These are phyloP conservation scores for Chaetomium olivaceum DNA, from an alignment of 2,329 filamentous ascomycete genomes.

Conservation along the genomic window DNA sequence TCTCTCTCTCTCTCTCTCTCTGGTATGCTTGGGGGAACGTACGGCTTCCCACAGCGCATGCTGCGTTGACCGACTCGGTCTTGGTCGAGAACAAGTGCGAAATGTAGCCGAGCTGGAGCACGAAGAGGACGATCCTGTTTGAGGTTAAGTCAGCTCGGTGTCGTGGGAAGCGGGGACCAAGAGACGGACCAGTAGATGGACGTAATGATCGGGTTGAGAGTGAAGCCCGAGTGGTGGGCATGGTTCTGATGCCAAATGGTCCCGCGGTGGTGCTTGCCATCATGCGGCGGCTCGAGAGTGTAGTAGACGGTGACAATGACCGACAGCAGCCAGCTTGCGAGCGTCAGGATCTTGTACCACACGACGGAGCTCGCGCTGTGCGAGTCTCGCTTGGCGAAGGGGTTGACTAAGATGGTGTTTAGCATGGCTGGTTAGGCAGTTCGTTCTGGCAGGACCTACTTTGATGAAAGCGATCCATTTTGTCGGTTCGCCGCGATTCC, in stretches of 20 bases:
- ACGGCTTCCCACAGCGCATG: slow-evolving; percentile 69
- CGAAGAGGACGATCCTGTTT: slow-evolving; percentile 67
- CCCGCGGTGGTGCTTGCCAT: slow-evolving; percentile 58
- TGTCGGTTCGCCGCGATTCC: slow-evolving; percentile 3
- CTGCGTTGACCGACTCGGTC: slow-evolving; percentile 62
- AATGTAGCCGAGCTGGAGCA: slow-evolving; percentile 75
- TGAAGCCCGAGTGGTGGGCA: slow-evolving; percentile 69
- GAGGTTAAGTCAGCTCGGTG: neutral
- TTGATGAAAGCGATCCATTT: slow-evolving; percentile 27
- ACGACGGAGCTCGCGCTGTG: slow-evolving; percentile 63
- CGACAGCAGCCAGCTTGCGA: slow-evolving; percentile 72
- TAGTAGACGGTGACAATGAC: slow-evolving; percentile 75
- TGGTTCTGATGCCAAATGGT: slow-evolving; percentile 77
- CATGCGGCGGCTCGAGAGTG: slow-evolving; percentile 62
- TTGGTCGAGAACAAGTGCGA: slow-evolving; percentile 73
- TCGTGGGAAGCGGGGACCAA: neutral
- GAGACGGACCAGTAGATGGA: slow-evolving; percentile 72
- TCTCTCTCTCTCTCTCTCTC: neutral
- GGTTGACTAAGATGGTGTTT: slow-evolving; percentile 60
- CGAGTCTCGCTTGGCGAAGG: slow-evolving; percentile 70
- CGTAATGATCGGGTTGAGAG: slow-evolving; percentile 64
- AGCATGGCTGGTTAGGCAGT: neutral
- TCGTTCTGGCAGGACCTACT: slow-evolving; percentile 10
- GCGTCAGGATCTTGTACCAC: slow-evolving; percentile 74
- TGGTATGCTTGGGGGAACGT: neutral